Conservation (phyloP, 768 basidiomycete species). For the Chalciporus piperatus region DNA sequence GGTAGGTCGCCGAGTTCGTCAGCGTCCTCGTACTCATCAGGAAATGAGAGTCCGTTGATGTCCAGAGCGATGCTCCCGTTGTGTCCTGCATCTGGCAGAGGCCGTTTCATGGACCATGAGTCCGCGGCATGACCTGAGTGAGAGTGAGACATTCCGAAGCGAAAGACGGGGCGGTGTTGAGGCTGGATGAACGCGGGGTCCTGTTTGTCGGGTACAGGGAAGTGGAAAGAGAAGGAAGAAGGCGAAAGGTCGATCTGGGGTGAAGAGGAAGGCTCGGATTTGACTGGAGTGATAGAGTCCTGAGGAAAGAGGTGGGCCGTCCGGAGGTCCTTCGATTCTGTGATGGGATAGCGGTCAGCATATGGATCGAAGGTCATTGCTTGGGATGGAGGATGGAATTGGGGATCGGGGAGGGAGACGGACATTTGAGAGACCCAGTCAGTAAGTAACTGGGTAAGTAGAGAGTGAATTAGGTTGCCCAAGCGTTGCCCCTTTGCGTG, state of each 20-base stretch:
- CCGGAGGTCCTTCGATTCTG: slow-evolving; percentile 6
- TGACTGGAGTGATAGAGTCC: slow-evolving; percentile 18
- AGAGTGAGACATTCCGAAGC: slow-evolving; percentile 28
- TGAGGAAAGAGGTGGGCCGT: background rate
- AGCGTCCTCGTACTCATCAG: slow-evolving; percentile 63
- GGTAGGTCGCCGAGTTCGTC: slow-evolving; percentile 52
- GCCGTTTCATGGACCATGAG: slow-evolving; percentile 23
- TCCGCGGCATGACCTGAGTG: slow-evolving; percentile 11
- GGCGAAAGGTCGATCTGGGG: slow-evolving; percentile 22
- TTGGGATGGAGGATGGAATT: background rate
- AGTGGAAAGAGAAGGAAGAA: slow-evolving; percentile 26
- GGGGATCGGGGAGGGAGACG: background rate
- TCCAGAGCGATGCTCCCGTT: slow-evolving; percentile 20
- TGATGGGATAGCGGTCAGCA: slow-evolving; percentile 13
- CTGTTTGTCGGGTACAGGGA: slow-evolving; percentile 9
- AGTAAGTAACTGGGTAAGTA: no score
- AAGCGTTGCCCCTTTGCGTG: slow-evolving; percentile 10
- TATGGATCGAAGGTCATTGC: slow-evolving; percentile 25
- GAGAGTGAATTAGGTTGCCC: background rate
- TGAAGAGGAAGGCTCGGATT: slow-evolving; percentile 28
- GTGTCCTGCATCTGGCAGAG: slow-evolving; percentile 7
- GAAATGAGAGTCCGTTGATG: slow-evolving; percentile 41
- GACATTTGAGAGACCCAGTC: background rate
- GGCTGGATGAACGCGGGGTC: background rate
- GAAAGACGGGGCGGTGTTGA: slow-evolving; percentile 13